Percentiles rank a stretch among this genome's conserved stretches.
These are phyloP conservation scores for Rhodamnia argentea DNA, from an alignment of 345 rosid species.

Conservation along the genomic window DNA sequence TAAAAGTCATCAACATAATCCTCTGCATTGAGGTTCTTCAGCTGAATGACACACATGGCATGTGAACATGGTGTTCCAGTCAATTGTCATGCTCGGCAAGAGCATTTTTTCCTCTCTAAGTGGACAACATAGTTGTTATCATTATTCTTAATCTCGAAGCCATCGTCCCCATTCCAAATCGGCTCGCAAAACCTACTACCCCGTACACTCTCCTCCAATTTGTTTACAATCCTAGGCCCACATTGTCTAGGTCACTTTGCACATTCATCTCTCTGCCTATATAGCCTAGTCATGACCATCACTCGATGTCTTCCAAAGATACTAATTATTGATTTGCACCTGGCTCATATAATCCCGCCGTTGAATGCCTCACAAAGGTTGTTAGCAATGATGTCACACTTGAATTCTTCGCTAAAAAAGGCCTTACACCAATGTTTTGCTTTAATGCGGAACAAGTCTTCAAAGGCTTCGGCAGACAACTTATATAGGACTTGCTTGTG, in stretches of 20 bases:
- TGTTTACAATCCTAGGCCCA: neutral
- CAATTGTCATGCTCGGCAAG: accelerated
- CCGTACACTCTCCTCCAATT: neutral
- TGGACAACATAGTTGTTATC: neutral
- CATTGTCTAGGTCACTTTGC: neutral
- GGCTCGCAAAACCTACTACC: neutral
- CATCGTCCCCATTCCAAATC: neutral
- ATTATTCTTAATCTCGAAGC: neutral
- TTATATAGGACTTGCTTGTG: too few species aligned
- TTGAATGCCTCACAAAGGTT: too few species aligned
- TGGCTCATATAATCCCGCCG: too few species aligned
- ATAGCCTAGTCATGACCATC: neutral
- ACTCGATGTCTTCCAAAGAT: neutral
- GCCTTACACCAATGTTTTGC: too few species aligned
- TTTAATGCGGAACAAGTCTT: too few species aligned
- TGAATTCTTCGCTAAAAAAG: too few species aligned
- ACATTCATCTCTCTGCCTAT: neutral
- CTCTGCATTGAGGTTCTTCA: neutral
- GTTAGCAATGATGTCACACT: too few species aligned
- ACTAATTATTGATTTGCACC: too few species aligned
- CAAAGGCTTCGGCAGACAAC: too few species aligned
- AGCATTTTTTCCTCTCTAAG: neutral
- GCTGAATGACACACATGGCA: neutral
- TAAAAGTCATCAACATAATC: neutral
- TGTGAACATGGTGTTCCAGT: neutral